Percentiles rank a stretch among this genome's conserved stretches.
Evolutionary conservation across 2,329 filamentous ascomycete genomes (phyloP).

Genomic region (Ceratocystis colombiana): DNA sequence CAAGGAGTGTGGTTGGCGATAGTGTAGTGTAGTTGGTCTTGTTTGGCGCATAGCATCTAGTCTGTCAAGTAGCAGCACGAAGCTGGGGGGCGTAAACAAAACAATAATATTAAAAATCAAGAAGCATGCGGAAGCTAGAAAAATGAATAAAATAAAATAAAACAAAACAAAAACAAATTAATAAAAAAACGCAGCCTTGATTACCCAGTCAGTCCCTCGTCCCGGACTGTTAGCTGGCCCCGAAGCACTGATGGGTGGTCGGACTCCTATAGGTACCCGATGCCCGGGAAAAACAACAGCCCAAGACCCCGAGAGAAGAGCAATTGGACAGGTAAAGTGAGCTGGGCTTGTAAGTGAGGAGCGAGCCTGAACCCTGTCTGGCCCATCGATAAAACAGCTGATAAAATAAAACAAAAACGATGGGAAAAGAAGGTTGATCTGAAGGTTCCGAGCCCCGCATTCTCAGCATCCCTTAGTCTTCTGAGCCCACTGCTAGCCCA

Average conservation of each 20-base stretch:
- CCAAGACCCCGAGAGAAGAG: not conserved
- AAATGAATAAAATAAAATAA: not conserved
- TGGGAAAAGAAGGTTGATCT: not conserved
- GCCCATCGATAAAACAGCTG: not conserved
- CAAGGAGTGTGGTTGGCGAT: too few relatives aligned
- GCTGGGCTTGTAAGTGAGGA: too few relatives aligned
- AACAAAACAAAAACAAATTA: not conserved
- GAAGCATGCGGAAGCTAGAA: too few relatives aligned
- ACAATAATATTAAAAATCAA: too few relatives aligned
- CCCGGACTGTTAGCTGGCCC: conserved; percentile 3
- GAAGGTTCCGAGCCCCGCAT: too few relatives aligned
- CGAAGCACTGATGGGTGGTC: conserved; percentile 1
- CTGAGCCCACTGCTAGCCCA: too few relatives aligned
- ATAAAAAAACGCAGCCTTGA: not conserved
- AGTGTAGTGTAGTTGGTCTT: too few relatives aligned
- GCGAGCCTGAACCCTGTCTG: too few relatives aligned
- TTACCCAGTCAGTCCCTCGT: not conserved
- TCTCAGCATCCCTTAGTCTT: too few relatives aligned
- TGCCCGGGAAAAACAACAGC: not conserved
- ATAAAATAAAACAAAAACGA: not conserved
- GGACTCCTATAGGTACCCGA: not conserved
- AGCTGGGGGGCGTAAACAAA: too few relatives aligned
- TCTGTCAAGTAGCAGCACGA: too few relatives aligned
- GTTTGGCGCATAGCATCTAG: too few relatives aligned
- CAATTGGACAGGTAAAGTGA: not conserved